A percentile compares a stretch with the other conserved stretches of the same genome.
Conservation (phyloP, 345 rosid species). For the Eucalyptus virginea region DNA sequence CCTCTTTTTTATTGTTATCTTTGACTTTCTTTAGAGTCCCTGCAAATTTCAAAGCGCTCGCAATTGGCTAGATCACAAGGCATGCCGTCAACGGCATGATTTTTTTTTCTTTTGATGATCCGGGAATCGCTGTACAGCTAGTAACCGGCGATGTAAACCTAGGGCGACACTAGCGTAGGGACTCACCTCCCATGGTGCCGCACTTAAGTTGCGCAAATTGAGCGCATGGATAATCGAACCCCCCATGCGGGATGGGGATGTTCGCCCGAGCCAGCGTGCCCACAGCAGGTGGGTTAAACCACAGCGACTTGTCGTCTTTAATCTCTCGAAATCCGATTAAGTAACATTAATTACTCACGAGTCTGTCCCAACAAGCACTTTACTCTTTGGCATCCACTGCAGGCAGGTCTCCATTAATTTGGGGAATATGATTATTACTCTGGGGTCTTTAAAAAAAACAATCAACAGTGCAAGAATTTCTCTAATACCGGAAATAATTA, state of each 20-base stretch:
- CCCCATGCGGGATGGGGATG: no score
- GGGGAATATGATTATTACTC: neutral
- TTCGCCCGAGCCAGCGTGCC: no score
- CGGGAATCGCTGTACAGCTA: rapidly evolving
- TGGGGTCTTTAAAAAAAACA: neutral
- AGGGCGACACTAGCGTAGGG: rapidly evolving
- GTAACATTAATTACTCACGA: neutral
- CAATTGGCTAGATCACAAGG: no score
- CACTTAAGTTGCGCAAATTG: no score
- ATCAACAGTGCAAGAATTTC: neutral
- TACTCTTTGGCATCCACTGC: neutral
- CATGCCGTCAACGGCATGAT: no score
- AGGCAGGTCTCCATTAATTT: neutral
- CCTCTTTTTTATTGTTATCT: neutral
- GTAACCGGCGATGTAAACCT: no score
- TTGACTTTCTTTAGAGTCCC: neutral
- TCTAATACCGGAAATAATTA: neutral
- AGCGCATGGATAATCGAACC: no score
- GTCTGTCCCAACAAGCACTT: neutral
- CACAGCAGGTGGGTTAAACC: no score
- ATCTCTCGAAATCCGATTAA: no score
- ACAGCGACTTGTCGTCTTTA: no score
- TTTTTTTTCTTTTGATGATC: no score
- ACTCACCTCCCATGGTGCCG: no score
- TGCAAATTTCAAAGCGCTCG: neutral